Percentiles rank a stretch among this genome's conserved stretches.
Conservation (phyloP, 768 basidiomycete genomes). For the Panus rudis region DNA sequence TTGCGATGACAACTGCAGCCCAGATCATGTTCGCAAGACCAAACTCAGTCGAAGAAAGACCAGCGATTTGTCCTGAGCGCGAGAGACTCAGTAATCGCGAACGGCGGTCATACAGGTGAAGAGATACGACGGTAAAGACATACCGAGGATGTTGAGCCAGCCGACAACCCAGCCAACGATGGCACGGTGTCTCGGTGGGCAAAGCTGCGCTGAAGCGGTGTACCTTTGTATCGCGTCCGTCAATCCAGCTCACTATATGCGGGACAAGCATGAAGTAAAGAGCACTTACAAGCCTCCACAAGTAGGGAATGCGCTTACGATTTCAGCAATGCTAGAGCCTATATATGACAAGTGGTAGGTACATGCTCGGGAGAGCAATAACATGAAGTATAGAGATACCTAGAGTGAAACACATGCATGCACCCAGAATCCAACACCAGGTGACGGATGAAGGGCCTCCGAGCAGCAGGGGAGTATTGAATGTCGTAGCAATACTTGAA, state of each 20-base stretch:
- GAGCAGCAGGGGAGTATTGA: slow-evolving; percentile 63
- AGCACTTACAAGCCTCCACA: slow-evolving; percentile 58
- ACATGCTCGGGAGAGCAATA: not conserved
- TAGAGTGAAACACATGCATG: slow-evolving; percentile 67
- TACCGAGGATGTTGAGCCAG: slow-evolving; percentile 77
- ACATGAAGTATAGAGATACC: slow-evolving; percentile 23
- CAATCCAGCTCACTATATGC: too few relatives aligned
- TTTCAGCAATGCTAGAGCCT: slow-evolving; percentile 66
- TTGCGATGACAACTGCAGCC: slow-evolving; percentile 63
- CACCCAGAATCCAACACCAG: slow-evolving; percentile 74
- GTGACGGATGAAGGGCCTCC: slow-evolving; percentile 67
- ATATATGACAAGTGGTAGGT: not conserved
- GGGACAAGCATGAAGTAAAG: not conserved
- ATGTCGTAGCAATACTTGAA: slow-evolving; percentile 71
- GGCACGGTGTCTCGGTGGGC: slow-evolving; percentile 57
- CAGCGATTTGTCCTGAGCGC: slow-evolving; percentile 68
- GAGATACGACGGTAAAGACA: slow-evolving; percentile 7
- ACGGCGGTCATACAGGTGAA: not conserved
- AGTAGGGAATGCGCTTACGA: slow-evolving; percentile 70
- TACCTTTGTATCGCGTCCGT: too few relatives aligned
- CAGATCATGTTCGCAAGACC: slow-evolving; percentile 75
- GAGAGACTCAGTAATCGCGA: too few relatives aligned
- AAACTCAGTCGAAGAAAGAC: slow-evolving; percentile 81
- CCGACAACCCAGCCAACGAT: slow-evolving; percentile 75
- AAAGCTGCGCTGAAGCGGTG: slow-evolving; percentile 74